A percentile compares a stretch with the other conserved stretches of the same genome.
phyloP scores from a whole-genome alignment of 169 alveolate species.

The Theileria orientalis region DNA sequence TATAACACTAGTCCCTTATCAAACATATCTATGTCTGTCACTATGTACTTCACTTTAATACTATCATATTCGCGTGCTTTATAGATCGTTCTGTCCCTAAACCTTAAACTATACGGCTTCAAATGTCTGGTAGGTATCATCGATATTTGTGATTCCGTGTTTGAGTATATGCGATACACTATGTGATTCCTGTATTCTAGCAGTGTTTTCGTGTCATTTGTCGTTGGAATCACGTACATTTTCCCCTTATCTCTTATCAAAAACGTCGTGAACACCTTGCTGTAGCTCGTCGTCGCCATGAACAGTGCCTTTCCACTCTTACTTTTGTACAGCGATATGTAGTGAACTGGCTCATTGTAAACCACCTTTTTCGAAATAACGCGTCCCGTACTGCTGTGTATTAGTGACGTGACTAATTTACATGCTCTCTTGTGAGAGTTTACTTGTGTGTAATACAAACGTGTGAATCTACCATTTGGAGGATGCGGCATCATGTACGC shows the following conservation, averaged over 20 bases:
- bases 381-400: slow-evolving; percentile 1
- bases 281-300: slow-evolving; percentile 27
- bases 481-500: slow-evolving; percentile 44
- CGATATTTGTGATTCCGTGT: not conserved
- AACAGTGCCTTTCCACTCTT: slow-evolving; percentile 39
- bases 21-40: slow-evolving; percentile 51
- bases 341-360: slow-evolving; percentile 38
- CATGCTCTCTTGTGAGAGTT: slow-evolving; percentile 32
- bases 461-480: not conserved
- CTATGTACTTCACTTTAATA: slow-evolving; percentile 4
- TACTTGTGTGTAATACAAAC: slow-evolving; percentile 33
- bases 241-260: slow-evolving; percentile 4
- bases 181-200: slow-evolving; percentile 28
- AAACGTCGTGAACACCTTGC: not conserved
- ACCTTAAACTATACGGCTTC: not conserved
- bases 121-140: not conserved
- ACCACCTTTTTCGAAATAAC: slow-evolving; percentile 14
- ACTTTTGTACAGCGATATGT: slow-evolving; percentile 31
- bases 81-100: not conserved
- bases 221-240: slow-evolving; percentile 17
- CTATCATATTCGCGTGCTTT: not conserved
- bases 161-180: slow-evolving; percentile 19
- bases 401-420: slow-evolving; percentile 11
- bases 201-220: slow-evolving; percentile 13
- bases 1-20: slow-evolving; percentile 38